Evolutionary conservation across 2,329 filamentous ascomycete species (phyloP), one percentile per base, ranked within the genome.

Genomic region (Pseudopyricularia cyperi): DNA sequence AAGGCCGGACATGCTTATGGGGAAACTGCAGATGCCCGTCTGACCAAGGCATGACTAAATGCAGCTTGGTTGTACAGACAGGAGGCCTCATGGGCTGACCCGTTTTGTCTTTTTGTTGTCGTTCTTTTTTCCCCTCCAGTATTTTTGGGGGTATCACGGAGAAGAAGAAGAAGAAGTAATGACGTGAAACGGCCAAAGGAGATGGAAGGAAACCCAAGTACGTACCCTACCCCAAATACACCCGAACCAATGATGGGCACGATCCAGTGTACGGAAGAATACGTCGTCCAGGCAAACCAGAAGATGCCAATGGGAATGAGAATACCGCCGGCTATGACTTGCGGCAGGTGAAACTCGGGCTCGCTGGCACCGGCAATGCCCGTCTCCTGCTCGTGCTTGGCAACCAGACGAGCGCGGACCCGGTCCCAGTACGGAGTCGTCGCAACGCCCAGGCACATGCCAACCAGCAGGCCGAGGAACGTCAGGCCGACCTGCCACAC

Each of bases 201-300:
- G 14, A 39, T 24, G 49, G 9, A 44, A 26, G 52, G 37, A 33
- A 37, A 50, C 22, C 35, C 28, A 28, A 26, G 11, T 19, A 74
- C 81, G 72, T 71, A 85, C 80, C 78, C 86, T 63, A 75, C 71
- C 53, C 82, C 85, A 68, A 89, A 90, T 46, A 90, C 70, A 42
- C 66, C 74, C 28, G 81, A 85, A 19, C 83, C 86, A 66, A 90
- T 82, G 57, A 89, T 83, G 26, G 85, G 83, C 46, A 82, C 75
- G 55, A 87, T 85, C 82, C 82, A 91, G 66, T 88, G 84, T 48
- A 95, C 77, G 58, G 67, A 76, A 2, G 82, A 66, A 64, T 83
- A 90, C 14, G 85, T 85, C 4, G 87, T 89, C 86, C 89, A 95
- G 8, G 81, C 89, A 67, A 95, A 95, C 68, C 87, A 85, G 66